phyloP scores from a whole-genome alignment of 495 filamentous ascomycete species.

The Xylaria longipes region DNA sequence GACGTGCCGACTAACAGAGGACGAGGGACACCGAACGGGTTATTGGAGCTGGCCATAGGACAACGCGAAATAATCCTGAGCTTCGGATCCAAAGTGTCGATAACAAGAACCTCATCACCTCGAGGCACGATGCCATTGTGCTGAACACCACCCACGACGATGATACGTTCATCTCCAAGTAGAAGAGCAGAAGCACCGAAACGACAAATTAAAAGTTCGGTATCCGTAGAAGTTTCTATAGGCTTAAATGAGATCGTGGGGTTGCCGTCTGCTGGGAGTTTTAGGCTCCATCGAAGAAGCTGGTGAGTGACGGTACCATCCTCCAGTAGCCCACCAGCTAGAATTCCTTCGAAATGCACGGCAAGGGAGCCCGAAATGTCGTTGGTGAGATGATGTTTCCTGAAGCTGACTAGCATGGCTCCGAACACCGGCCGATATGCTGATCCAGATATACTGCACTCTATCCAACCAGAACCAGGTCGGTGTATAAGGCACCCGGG shows the following conservation, averaged over 20 bases:
- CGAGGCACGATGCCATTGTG: constrained; percentile 43
- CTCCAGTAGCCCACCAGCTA: constrained; percentile 70
- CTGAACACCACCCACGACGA: constrained; percentile 59
- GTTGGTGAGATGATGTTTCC: constrained; percentile 5
- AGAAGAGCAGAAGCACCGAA: constrained; percentile 46
- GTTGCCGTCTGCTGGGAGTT: constrained; percentile 31
- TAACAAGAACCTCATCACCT: constrained; percentile 41
- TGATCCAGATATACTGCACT: constrained; percentile 42
- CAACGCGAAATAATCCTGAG: constrained; percentile 28
- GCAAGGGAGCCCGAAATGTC: neutral
- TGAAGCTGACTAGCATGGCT: constrained; percentile 47
- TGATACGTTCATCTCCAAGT: constrained; percentile 34
- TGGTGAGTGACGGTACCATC: constrained; percentile 66
- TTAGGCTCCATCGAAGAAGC: constrained; percentile 58
- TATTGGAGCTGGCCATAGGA: constrained; percentile 11
- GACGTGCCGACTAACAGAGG: constrained; percentile 74
- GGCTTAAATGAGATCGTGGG: constrained; percentile 35
- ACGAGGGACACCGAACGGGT: constrained; percentile 33
- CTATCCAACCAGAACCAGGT: constrained; percentile 53
- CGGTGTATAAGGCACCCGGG: constrained; percentile 71
- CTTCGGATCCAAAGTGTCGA: constrained; percentile 22
- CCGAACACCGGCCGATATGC: constrained; percentile 66
- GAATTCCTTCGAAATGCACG: constrained; percentile 56
- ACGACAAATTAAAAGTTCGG: constrained; percentile 34
- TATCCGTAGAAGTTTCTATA: constrained; percentile 12